Evolutionary conservation across 2,329 filamentous ascomycete species (phyloP).

Genomic region (Aureobasidium sp.): DNA sequence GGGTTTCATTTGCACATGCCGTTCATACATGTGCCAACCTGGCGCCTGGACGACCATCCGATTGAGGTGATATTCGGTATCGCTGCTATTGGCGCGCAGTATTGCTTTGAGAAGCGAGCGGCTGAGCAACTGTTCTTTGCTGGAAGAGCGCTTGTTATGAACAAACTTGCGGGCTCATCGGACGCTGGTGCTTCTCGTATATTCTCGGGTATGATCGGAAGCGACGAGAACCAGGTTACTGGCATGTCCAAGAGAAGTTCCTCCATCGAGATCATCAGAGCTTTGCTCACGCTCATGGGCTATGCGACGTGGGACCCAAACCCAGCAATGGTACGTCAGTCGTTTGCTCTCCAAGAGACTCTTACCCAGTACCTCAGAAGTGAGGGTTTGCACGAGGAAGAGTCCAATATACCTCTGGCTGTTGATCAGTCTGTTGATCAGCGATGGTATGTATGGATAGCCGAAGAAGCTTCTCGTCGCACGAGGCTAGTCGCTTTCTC

Average conservation of each 20-base stretch:
- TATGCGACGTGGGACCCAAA: conserved; percentile 56
- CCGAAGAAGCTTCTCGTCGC: conserved; percentile 46
- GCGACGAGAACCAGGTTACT: not conserved
- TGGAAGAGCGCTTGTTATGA: conserved; percentile 36
- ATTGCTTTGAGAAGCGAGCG: conserved; percentile 47
- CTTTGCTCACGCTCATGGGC: conserved; percentile 54
- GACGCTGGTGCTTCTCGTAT: not conserved
- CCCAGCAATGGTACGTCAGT: conserved; percentile 50
- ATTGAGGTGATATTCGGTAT: conserved; percentile 63
- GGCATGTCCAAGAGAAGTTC: not conserved
- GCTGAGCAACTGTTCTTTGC: conserved; percentile 53
- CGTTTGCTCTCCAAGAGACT: conserved; percentile 50
- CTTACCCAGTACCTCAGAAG: conserved; percentile 50
- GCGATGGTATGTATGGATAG: conserved; percentile 41
- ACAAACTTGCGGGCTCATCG: not conserved
- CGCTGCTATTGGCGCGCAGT: conserved; percentile 60
- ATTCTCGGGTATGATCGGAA: not conserved
- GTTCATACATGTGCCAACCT: conserved; percentile 61
- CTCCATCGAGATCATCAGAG: conserved; percentile 59
- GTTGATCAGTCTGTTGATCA: not conserved
- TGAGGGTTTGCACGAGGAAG: conserved; percentile 36
- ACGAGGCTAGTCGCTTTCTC: conserved; percentile 53
- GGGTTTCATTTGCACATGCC: conserved; percentile 57
- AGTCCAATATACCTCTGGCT: not conserved
- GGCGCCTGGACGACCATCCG: conserved; percentile 56